Base-by-base conservation (phyloP, 2,329 filamentous ascomycete genomes). In the Fusarium lateritium region DNA sequence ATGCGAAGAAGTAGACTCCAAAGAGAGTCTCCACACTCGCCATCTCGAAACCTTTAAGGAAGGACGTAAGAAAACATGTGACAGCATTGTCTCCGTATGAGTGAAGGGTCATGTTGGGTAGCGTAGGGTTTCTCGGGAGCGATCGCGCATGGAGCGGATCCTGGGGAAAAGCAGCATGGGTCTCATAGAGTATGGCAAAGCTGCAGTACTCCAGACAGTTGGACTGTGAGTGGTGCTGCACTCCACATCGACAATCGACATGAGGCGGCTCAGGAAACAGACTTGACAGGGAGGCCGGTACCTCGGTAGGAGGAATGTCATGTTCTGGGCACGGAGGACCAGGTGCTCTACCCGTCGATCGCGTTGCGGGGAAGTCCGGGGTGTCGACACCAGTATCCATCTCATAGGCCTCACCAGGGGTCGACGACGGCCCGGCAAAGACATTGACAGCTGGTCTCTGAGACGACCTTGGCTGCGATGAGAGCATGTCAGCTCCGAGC, bases 201-300 rank as follows among this genome's bases (percentile, higher is more conserved):
- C 65, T 74, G 45, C 64, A 69, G 49, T 73, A 69, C 46, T 75
- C 73, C 7, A 74, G 51, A 34, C 71, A 75, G 31, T 76, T 65
- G 11, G 61, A 62, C 21, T 60, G 67, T 14, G 66, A 66, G 31
- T 56, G 58, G 45, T 76, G 74, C 61, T 66, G 64, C n/a, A 68
- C 62, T 56, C 74, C 74, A 36, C 74, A 76, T 49, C 71, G 71
- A 50, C 74, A 76, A 28, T 75, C 65, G 15, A 74, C 65, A 26
- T 63, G 62, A 8, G 67, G 56, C 24, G 62, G 54, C 14, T 54
- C 44, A 19, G 67, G 62, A 7, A 70, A 57, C 17, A 69, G 24
- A 33, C 39, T 62, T 38, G 66, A 55, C 31, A 70, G 33, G 24
- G 49, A 47, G 3, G 34, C 53, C 22, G 52, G 31, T 5, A 58